Evolutionary conservation across 1,284 basidiomycete genomes (phyloP), one percentile per base, ranked within the genome.

Genomic region (Rhizoctonia solani): DNA sequence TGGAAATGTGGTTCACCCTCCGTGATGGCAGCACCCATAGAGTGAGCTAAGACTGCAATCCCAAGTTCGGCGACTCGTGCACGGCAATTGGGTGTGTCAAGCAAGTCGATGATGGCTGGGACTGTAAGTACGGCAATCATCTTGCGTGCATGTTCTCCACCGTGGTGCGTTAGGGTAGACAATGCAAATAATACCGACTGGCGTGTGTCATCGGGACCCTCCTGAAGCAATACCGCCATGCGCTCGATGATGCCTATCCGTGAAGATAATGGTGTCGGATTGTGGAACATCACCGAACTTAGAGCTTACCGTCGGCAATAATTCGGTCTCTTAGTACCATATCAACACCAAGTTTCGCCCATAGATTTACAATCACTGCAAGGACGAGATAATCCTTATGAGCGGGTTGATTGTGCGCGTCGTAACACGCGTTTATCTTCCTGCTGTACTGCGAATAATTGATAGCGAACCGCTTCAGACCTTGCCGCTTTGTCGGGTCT

Each of bases 151-250:
- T 42, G 30, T 8, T n/a, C 13, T 27, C 61, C 61, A 13, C 50
- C 61, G 46, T 65, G 61, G 41, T 65, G 61, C 9, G 61, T 65
- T 2, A 65, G 14, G 50, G 42, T 65, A 13, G 61, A 65, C n/a
- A 65, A 52, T 14, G 61, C 61, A 27, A 65, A 65, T 3, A 65
- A 41, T 16, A 54, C 50, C 21, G 61, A 53, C 34, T 50, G 50
- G n/a, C 61, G 50, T 13, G 39, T 65, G n/a, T 44, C 34, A 4
- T 29, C 30, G n/a, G 39, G 49, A 3, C 61, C 61, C 25, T 39
- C 50, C 27, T 53, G 16, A 27, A 65, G 50, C 39, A 65, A 32
- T n/a, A 52, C 50, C 16, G 46, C 39, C 50, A 65, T 65, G 11
- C 61, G 49, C 25, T 39, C 50, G 3, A 65, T 19, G 37, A 65